Percentiles rank a stretch among this genome's conserved stretches.
These are phyloP conservation scores for Psidium friedrichsthalianum DNA, from an alignment of 345 rosid species.

Conservation along the genomic window DNA sequence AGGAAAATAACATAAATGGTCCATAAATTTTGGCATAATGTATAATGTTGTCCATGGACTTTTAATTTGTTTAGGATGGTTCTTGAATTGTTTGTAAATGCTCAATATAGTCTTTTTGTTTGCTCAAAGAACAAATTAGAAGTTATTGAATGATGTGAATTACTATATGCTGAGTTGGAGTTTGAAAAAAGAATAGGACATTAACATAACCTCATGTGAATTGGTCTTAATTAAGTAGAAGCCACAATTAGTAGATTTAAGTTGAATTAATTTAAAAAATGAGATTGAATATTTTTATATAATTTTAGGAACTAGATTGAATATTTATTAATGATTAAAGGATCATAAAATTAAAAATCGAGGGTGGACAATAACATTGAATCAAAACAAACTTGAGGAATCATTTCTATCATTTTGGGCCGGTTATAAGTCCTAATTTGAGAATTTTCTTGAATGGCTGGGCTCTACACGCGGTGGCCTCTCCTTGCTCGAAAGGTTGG, in stretches of 20 bases:
- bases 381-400: background rate
- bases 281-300: background rate
- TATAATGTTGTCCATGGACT: fast-evolving
- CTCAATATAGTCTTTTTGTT: background rate
- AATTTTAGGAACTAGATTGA: background rate
- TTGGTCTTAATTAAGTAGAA: background rate
- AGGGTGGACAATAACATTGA: background rate
- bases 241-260: background rate
- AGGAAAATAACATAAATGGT: background rate
- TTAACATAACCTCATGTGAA: too few species aligned
- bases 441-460: too few species aligned
- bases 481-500: too few species aligned
- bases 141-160: background rate
- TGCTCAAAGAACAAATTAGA: background rate
- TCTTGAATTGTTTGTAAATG: fast-evolving
- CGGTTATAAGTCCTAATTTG: too few species aligned
- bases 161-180: background rate
- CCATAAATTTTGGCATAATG: background rate
- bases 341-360: background rate
- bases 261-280: too few species aligned
- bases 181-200: too few species aligned
- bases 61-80: fast-evolving
- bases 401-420: background rate
- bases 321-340: background rate
- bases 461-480: too few species aligned